Percentiles rank a stretch among this genome's conserved stretches.
phyloP scores from a whole-genome alignment of 1,284 basidiomycete species.

The Entoloma clypeatum region DNA sequence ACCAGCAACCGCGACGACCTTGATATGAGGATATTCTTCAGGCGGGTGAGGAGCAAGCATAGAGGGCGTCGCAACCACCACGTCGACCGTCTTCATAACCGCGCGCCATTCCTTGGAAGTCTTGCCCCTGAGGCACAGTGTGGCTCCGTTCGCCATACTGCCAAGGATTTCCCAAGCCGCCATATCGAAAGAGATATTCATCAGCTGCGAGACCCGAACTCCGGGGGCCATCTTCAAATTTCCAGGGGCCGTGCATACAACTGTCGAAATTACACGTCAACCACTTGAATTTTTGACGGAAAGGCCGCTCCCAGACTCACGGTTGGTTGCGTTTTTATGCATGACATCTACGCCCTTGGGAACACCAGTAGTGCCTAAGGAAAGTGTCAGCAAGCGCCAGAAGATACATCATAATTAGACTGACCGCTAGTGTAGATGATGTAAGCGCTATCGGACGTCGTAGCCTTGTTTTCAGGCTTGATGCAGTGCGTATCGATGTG shows the following conservation, averaged over 20 bases:
- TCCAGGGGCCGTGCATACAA: conserved; percentile 48
- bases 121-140: conserved; percentile 51
- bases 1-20: conserved; percentile 52
- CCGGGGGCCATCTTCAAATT: conserved; percentile 53
- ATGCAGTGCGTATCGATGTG: conserved; percentile 24
- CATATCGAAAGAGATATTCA: too few species aligned
- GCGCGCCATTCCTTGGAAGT: too few species aligned
- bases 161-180: conserved; percentile 59
- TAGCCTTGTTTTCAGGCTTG: conserved; percentile 37
- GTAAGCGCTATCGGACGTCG: conserved; percentile 44
- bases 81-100: too few species aligned
- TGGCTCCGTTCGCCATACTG: conserved; percentile 50
- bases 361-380: conserved; percentile 55
- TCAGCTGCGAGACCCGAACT: conserved; percentile 48
- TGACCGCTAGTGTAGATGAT: conserved; percentile 58
- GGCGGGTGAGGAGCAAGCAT: conserved; percentile 52
- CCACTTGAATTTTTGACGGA: too few species aligned
- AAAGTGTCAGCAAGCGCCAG: conserved; percentile 3
- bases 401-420: conserved; percentile 6
- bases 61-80: conserved; percentile 49
- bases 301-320: too few species aligned
- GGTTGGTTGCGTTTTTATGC: conserved; percentile 52
- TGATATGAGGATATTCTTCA: conserved; percentile 51
- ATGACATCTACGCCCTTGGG: conserved; percentile 57
- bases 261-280: too few species aligned